Evolutionary conservation across 805 yeast species (phyloP).

Genomic region (Vanderwaltozyma yarrowii): DNA sequence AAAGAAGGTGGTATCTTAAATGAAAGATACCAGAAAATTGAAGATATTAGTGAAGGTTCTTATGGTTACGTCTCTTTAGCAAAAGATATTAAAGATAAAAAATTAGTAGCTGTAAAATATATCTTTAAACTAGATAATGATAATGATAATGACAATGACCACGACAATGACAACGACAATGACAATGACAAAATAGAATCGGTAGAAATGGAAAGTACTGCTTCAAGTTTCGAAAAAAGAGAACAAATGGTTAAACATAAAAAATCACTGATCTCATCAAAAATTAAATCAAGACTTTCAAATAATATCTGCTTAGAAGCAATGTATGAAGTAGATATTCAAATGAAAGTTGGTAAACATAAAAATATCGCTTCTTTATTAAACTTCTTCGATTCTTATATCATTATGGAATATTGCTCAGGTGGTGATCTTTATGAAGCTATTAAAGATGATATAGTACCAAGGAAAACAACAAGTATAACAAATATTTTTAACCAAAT

Average conservation of each 20-base stretch:
- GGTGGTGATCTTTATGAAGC: conserved; percentile 84
- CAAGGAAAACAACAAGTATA: conserved; percentile 37
- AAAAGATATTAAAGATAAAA: conserved; percentile 43
- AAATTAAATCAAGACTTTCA: conserved; percentile 26
- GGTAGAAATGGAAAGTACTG: conserved; percentile 7
- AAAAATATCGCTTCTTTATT: conserved; percentile 48
- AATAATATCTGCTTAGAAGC: conserved; percentile 47
- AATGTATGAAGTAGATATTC: conserved; percentile 56
- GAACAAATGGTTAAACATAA: conserved; percentile 15
- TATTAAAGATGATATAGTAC: conserved; percentile 51
- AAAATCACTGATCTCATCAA: conserved; percentile 30
- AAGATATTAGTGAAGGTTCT: conserved; percentile 82
- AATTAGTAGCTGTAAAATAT: conserved; percentile 76
- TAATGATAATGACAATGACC: conserved; percentile 19
- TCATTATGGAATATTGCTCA: conserved; percentile 73
- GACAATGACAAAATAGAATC: conserved; percentile 11
- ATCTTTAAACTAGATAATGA: conserved; percentile 51
- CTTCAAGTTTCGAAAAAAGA: conserved; percentile 17
- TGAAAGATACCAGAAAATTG: conserved; percentile 54
- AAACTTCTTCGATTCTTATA: conserved; percentile 56
- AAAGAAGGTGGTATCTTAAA: conserved; percentile 44
- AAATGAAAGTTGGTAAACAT: conserved; percentile 49
- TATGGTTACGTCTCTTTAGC: conserved; percentile 89
- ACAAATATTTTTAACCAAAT: conserved; percentile 50
- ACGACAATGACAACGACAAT: conserved; percentile 11